Base-by-base conservation (phyloP, 345 rosid genomes). In the Mallotus nudiflorus region DNA sequence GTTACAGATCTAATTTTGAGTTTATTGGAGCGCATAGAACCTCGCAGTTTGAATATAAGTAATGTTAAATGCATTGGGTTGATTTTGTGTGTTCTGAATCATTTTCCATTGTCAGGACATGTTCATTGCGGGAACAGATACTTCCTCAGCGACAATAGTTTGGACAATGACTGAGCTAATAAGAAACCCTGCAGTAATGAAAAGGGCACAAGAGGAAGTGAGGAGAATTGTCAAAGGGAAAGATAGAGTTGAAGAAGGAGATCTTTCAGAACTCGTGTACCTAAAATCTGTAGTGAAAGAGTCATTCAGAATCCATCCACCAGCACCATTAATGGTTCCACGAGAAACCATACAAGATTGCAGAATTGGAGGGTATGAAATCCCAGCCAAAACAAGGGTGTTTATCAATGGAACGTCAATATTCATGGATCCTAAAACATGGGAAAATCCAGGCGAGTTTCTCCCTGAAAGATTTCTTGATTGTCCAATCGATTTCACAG, bases 151-250 rank as follows among this genome's bases (percentile, higher is more conserved):
- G 4, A 56, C 75, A 7, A 6, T 78, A 6, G 74, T 66, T 10
- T 84, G 85, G 90, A 75, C 75, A 14, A 78, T 84, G 78, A 65
- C 83, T 0, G 83, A 84, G 65, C 54, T 84, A 20, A 22, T 75
- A 14, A 73, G 72, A 56, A 76, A 84, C 60, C 86, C 83, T 9
- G 10, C 72, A 0, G 53, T 13, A 2, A 77, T 82, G 86, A 64
- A 51, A 53, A 78, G 49, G 46, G 82, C 71, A 9, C 75, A 77
- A 70, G 70, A 68, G 7, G 84, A 84, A 69, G 73, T 82, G 6
- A 66, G 86, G 55, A 49, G 46, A 39, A 64, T 64, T 13, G 71
- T 24, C 20, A 62, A 64, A 24, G 81, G 79, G 15, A 82, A 67
- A 58, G 19, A 9, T 0, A 65, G 4, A 18, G 76, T 80, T 0